phyloP scores from a whole-genome alignment of 345 rosid genomes.

The Viola odorata region DNA sequence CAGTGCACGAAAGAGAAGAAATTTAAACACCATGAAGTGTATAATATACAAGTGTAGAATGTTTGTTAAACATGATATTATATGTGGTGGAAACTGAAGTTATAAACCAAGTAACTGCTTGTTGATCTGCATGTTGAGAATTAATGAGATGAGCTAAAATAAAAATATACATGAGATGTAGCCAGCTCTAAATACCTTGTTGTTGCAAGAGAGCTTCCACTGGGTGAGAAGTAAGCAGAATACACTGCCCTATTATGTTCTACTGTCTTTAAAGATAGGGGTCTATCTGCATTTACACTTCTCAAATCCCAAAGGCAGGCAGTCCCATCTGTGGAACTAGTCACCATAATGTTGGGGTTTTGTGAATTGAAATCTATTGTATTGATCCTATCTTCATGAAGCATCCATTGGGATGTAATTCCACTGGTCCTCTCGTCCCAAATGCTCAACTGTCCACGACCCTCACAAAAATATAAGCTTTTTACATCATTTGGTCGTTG shows the following conservation, averaged over 20 bases:
- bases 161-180: too few species aligned
- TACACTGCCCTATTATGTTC: conserved; percentile 55
- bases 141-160: background rate
- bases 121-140: background rate
- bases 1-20: too few species aligned
- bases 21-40: too few species aligned
- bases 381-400: conserved; percentile 70
- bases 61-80: background rate
- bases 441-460: conserved; percentile 41
- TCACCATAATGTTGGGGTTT: conserved; percentile 58
- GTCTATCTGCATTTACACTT: conserved; percentile 32
- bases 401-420: conserved; percentile 34
- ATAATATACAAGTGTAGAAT: too few species aligned
- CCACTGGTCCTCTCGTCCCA: conserved; percentile 67
- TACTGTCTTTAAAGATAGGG: conserved; percentile 32
- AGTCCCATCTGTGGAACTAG: conserved; percentile 73
- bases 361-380: conserved; percentile 63
- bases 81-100: background rate
- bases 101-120: too few species aligned
- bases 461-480: conserved; percentile 61
- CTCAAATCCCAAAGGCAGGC: conserved; percentile 89
- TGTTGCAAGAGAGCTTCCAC: conserved; percentile 64
- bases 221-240: conserved; percentile 90
- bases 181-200: conserved; percentile 41
- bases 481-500: conserved; percentile 44